phyloP scores from a whole-genome alignment of 495 filamentous ascomycete genomes.

The Jackrogersella multiformis region DNA sequence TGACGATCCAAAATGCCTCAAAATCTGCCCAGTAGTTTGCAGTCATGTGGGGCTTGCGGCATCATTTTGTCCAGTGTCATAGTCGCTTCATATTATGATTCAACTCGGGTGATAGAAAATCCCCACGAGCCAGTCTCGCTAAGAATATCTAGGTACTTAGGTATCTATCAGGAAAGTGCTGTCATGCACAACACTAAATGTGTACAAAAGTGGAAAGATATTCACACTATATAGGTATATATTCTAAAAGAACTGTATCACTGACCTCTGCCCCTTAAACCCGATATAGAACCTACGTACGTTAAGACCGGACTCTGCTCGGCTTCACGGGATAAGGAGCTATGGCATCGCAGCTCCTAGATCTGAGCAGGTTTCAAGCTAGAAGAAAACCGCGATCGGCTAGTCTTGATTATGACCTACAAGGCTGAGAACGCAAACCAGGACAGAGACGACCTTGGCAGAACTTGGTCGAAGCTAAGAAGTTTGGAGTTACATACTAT shows the following conservation, averaged over 20 bases:
- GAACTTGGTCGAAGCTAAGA: no score
- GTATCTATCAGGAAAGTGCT: not conserved
- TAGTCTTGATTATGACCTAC: constrained; percentile 12
- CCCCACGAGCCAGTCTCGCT: constrained; percentile 20
- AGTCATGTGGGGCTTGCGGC: constrained; percentile 15
- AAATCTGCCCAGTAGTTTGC: constrained; percentile 13
- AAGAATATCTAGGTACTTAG: not conserved
- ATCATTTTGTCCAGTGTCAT: constrained; percentile 15
- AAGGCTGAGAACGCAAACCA: constrained; percentile 23
- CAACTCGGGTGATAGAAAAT: constrained; percentile 10
- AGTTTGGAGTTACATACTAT: no score
- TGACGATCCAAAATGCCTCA: constrained; percentile 39
- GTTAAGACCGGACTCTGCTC: constrained; percentile 3
- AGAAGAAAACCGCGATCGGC: constrained; percentile 18
- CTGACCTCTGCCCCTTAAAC: not conserved
- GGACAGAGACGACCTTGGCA: not conserved
- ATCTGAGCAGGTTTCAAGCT: constrained; percentile 19
- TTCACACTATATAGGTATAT: not conserved
- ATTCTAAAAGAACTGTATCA: not conserved
- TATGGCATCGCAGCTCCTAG: constrained; percentile 1
- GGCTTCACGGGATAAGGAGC: constrained; percentile 13
- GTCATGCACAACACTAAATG: constrained; percentile 4
- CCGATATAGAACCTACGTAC: not conserved
- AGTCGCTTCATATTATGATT: constrained; percentile 3
- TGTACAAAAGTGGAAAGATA: not conserved